Percentiles rank a stretch among this genome's conserved stretches.
Evolutionary conservation across 306 rosid genomes (phyloP).

Genomic region (Glycyrrhiza uralensis): DNA sequence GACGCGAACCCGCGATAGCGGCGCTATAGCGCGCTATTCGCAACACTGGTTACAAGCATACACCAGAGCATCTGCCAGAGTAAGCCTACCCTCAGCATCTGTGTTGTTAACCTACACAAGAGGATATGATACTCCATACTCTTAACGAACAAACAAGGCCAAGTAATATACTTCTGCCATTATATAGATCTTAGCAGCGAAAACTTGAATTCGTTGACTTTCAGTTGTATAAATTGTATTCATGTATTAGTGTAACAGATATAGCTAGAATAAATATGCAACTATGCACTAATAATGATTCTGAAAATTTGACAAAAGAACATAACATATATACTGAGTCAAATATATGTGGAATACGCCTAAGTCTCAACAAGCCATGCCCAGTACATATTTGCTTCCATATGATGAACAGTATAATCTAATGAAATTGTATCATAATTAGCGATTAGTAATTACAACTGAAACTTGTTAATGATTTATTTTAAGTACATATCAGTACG

Average conservation of each 20-base stretch:
- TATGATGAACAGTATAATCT: no score
- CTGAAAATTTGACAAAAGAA: neutral
- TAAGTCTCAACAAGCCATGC: neutral
- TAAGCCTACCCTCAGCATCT: constrained; percentile 94
- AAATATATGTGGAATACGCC: neutral
- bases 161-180: neutral
- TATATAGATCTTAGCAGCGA: neutral
- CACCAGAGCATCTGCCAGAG: constrained; percentile 88
- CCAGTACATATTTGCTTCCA: neutral
- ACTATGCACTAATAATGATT: neutral
- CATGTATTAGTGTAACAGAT: neutral
- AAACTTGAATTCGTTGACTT: neutral
- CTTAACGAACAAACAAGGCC: neutral
- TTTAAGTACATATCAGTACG: no score
- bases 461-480: no score
- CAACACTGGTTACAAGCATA: constrained; percentile 94
- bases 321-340: neutral
- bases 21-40: no score
- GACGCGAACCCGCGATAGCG: no score
- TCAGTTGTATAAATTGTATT: neutral
- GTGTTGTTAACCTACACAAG: constrained; percentile 79
- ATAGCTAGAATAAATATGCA: neutral
- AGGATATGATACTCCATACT: constrained; percentile 20
- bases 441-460: no score
- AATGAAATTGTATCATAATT: no score